Conservation (phyloP, 2,329 filamentous ascomycete species). For the Colletotrichum phormii region DNA sequence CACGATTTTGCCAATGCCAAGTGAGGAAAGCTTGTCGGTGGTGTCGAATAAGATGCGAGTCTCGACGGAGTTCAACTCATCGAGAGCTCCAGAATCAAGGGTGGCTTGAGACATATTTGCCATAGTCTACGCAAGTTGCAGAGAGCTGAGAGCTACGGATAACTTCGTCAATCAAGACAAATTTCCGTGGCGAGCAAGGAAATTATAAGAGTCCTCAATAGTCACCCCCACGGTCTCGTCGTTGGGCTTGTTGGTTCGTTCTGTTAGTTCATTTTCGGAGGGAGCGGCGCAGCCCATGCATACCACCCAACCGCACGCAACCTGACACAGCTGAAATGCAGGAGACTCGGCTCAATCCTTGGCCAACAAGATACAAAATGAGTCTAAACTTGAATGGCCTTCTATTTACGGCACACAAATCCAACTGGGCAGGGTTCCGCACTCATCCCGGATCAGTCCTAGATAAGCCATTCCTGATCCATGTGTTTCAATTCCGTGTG, state of each 20-base stretch:
- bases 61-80: slow-evolving; percentile 54
- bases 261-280: not conserved
- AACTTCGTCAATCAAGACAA: too few species aligned
- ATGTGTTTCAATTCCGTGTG: too few species aligned
- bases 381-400: too few species aligned
- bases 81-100: slow-evolving; percentile 48
- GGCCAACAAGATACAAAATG: too few species aligned
- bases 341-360: not conserved
- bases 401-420: too few species aligned
- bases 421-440: too few species aligned
- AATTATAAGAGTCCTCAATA: not conserved
- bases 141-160: too few species aligned
- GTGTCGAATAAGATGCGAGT: slow-evolving; percentile 63
- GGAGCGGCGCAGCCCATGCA: not conserved
- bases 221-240: too few species aligned
- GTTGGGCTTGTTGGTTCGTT: not conserved
- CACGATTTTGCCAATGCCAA: slow-evolving; percentile 60
- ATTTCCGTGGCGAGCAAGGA: not conserved
- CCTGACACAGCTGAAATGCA: slow-evolving; percentile 19
- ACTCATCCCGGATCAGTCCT: too few species aligned
- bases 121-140: not conserved
- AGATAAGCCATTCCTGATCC: too few species aligned
- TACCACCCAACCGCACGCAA: not conserved
- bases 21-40: slow-evolving; percentile 62
- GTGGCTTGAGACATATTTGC: not conserved